phyloP scores from a whole-genome alignment of 495 filamentous ascomycete species.

The Penicillium ochrochloron region DNA sequence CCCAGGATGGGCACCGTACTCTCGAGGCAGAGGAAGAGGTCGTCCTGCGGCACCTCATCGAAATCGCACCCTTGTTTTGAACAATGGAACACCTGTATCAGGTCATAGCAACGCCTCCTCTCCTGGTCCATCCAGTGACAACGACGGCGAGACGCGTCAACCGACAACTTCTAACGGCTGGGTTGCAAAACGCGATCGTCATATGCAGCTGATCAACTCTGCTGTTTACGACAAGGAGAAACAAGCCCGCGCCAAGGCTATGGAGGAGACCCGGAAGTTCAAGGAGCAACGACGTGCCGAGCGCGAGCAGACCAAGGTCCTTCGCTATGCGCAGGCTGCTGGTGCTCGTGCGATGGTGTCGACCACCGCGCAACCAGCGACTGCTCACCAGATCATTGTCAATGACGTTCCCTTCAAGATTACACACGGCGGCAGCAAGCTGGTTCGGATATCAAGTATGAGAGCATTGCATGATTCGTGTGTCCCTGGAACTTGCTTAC shows the following conservation, averaged over 20 bases:
- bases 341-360: slow-evolving; percentile 41
- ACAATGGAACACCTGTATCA: slow-evolving; percentile 50
- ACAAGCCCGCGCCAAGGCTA: slow-evolving; percentile 70
- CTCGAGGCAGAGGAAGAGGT: slow-evolving; percentile 48
- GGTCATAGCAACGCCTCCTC: slow-evolving; percentile 31
- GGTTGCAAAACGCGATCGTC: slow-evolving; percentile 81
- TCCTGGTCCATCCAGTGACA: slow-evolving; percentile 43
- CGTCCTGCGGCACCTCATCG: slow-evolving; percentile 57
- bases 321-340: slow-evolving; percentile 51
- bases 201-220: slow-evolving; percentile 88
- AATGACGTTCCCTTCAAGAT: slow-evolving; percentile 80
- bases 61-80: slow-evolving; percentile 75
- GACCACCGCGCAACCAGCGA: slow-evolving; percentile 36
- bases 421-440: slow-evolving; percentile 79
- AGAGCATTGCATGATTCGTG: slow-evolving; percentile 11
- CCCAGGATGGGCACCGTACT: slow-evolving; percentile 54
- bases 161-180: slow-evolving; percentile 55
- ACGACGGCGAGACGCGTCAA: slow-evolving; percentile 35
- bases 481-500: slow-evolving; percentile 49
- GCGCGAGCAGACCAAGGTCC: slow-evolving; percentile 63
- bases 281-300: slow-evolving; percentile 63
- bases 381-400: slow-evolving; percentile 69
- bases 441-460: slow-evolving; percentile 76
- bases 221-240: slow-evolving; percentile 78
- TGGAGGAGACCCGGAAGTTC: slow-evolving; percentile 69